Evolutionary conservation across 2,329 filamentous ascomycete genomes (phyloP).

Genomic region (Aspergillus unguis): DNA sequence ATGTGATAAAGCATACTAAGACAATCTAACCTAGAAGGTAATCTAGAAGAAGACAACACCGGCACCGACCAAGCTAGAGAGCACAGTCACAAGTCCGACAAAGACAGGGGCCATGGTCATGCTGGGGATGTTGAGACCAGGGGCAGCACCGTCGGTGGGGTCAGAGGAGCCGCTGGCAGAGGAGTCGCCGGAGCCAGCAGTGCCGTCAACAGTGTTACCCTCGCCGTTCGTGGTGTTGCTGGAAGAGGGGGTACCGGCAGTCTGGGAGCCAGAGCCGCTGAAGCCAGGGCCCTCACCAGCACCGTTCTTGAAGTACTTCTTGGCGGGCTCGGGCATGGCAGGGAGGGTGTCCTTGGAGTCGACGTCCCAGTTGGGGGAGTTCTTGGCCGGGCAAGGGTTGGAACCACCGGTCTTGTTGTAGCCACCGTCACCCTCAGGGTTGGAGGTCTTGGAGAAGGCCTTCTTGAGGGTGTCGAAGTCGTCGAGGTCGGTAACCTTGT

Average conservation of each 20-base stretch:
- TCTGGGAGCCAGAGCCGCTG: slow-evolving; percentile 54
- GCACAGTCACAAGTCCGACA: slow-evolving; percentile 50
- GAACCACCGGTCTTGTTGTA: slow-evolving; percentile 55
- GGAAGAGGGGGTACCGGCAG: slow-evolving; percentile 50
- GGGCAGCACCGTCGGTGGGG: slow-evolving; percentile 42
- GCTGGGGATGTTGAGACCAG: slow-evolving; percentile 43
- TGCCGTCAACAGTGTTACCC: slow-evolving; percentile 44
- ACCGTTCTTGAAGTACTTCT: slow-evolving; percentile 56
- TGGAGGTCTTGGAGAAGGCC: slow-evolving; percentile 49
- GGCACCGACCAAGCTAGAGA: slow-evolving; percentile 55
- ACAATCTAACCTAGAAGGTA: slow-evolving; percentile 8
- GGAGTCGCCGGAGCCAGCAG: slow-evolving; percentile 33
- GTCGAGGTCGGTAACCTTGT: slow-evolving; percentile 53
- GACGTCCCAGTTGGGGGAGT: slow-evolving; percentile 56
- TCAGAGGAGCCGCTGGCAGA: slow-evolving; percentile 21
- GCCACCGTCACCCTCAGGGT: slow-evolving; percentile 56
- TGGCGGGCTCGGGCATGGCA: slow-evolving; percentile 54
- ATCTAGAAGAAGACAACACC: slow-evolving; percentile 33
- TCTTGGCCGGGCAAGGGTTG: slow-evolving; percentile 53
- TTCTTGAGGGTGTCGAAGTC: slow-evolving; percentile 62
- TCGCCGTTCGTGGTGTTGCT: slow-evolving; percentile 50
- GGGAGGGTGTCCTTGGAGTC: slow-evolving; percentile 52
- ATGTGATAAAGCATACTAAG: not conserved
- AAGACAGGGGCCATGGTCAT: slow-evolving; percentile 50
- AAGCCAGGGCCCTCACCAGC: slow-evolving; percentile 58